phyloP scores from a whole-genome alignment of 179 eudicot genomes.

The Actinidia chinensis region DNA sequence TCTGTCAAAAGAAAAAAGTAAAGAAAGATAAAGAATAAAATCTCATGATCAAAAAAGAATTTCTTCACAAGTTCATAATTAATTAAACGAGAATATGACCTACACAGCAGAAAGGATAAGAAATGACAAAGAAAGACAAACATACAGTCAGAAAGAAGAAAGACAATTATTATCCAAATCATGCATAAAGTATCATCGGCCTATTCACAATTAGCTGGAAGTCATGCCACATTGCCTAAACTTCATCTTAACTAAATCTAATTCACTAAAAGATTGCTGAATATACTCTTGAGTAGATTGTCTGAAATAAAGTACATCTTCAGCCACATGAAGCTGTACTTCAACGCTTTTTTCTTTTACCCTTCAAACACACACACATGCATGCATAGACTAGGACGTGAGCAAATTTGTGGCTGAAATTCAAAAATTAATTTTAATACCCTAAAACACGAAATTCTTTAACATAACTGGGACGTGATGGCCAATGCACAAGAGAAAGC shows the following conservation, averaged over 20 bases:
- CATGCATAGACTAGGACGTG: not conserved
- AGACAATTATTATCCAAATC: too few species aligned
- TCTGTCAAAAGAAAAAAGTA: constrained; percentile 39
- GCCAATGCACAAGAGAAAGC: not conserved
- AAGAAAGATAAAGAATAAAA: not conserved
- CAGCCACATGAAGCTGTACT: not conserved
- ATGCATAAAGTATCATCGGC: not conserved
- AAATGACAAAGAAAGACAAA: not conserved
- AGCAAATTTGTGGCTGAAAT: too few species aligned
- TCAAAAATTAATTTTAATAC: too few species aligned
- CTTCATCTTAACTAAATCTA: not conserved
- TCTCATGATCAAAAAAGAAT: not conserved
- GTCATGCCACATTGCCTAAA: not conserved
- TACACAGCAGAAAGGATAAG: not conserved
- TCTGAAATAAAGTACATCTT: not conserved
- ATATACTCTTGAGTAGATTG: not conserved
- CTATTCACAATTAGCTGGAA: not conserved
- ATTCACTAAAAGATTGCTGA: not conserved
- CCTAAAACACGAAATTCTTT: not conserved
- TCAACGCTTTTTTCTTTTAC: not conserved
- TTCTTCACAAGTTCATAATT: not conserved
- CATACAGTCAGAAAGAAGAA: constrained; percentile 1
- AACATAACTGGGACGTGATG: not conserved
- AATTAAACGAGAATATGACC: constrained; percentile 8
- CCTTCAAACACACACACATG: not conserved